Evolutionary conservation across 768 basidiomycete genomes (phyloP), one percentile per base, ranked within the genome.

Genomic region (Mycena metata): DNA sequence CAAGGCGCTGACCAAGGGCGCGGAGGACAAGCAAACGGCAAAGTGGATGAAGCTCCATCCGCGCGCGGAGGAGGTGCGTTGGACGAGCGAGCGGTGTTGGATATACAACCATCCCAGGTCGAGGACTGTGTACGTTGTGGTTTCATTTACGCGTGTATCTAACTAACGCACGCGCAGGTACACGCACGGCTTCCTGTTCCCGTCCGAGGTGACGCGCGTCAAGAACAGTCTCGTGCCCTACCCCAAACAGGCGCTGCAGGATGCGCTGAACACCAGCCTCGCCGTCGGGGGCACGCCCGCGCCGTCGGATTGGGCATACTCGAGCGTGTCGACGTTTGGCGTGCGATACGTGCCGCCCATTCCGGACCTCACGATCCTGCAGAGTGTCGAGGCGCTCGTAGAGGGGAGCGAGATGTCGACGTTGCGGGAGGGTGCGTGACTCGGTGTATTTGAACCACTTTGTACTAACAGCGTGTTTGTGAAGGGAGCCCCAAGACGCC

Each of bases 51-150:
- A 86, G 21, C 75, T 90, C 60, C 96, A 98, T 80, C 96, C 96
- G 0, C 87, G 86, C 49, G 88, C 92, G 16, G 80, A 85, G 33
- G 87, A 92, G 72, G 88, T 99, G 45, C 88, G 95, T 49, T 99
- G 97, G 96, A 85, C 86, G 36, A 91, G 93, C 72, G 96, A 99
- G 76, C 88, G 91, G 30, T 99, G 97, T 79, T 97, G 95, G 94
- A 95, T 99, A 71, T 98, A 99, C 79, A 96, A 99, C 76, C 97
- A 98, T 80, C 97, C 97, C 2, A 91, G 95, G 55, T 90, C 94
- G 17, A 92, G 94, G 54, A 98, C 96, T 21, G 96, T 97, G 90
- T 96, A 83, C 75, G 93, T 84, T 30, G 3, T 30, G 3, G 30
- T 30, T 33, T 21, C 66, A 41, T 39, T 41, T 60, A 62, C 45